A percentile compares a stretch with the other conserved stretches of the same genome.
Conservation (phyloP, 192 early-diverging fungal species). For the Rhizophagus clarus region DNA sequence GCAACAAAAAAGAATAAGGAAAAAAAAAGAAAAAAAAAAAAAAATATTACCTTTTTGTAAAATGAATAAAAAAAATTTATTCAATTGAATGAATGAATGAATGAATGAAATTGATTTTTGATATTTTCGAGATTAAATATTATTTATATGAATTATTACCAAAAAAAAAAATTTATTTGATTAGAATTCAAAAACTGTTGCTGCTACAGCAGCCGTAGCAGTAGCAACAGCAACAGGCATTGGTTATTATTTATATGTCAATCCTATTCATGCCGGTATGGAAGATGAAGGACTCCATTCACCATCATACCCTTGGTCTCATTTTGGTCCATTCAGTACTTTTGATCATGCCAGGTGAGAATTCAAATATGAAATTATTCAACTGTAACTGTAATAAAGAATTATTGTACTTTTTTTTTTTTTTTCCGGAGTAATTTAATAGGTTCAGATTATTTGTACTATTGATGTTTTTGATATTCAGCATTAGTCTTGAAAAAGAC, state of each 20-base stretch:
- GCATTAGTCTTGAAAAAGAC: no score
- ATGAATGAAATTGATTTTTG: no score
- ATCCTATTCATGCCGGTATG: constrained; percentile 75
- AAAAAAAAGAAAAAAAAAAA: constrained; percentile 1
- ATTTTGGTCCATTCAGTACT: constrained; percentile 77
- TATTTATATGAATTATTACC: no score
- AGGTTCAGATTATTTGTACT: no score
- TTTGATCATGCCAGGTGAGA: constrained; percentile 91
- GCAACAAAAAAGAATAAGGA: background rate
- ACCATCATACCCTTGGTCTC: constrained; percentile 86
- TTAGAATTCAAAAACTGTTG: constrained; percentile 41
- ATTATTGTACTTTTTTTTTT: no score
- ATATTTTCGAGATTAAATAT: no score
- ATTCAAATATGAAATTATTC: background rate
- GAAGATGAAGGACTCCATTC: constrained; percentile 92
- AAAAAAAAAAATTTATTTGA: background rate
- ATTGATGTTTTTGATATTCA: no score
- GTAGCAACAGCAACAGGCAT: constrained; percentile 58
- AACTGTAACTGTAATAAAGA: no score
- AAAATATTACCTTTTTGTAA: background rate
- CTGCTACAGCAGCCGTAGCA: constrained; percentile 54
- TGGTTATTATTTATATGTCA: constrained; percentile 51
- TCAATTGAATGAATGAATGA: background rate
- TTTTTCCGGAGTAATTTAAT: no score
- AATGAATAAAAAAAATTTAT: background rate